Evolutionary conservation across 2,329 filamentous ascomycete species (phyloP).

Genomic region (Daldinia sp.): DNA sequence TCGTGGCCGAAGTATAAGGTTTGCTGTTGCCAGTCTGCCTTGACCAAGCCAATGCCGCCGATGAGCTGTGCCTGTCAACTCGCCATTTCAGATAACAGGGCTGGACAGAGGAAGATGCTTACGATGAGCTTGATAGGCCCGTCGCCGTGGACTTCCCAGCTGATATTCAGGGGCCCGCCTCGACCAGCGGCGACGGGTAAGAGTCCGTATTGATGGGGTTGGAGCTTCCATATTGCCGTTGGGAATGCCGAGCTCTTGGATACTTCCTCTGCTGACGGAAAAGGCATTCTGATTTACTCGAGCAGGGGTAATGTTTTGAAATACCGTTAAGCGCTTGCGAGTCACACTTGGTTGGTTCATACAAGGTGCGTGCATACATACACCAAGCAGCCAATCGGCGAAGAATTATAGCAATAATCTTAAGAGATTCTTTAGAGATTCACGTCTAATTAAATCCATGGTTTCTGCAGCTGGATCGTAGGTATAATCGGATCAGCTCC

Average conservation of each 20-base stretch:
- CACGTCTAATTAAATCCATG: neutral
- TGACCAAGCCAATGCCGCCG: slow-evolving; percentile 77
- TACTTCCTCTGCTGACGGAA: slow-evolving; percentile 41
- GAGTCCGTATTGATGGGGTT: slow-evolving; percentile 68
- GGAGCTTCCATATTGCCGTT: slow-evolving; percentile 72
- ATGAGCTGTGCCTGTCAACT: slow-evolving; percentile 65
- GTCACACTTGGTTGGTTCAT: neutral
- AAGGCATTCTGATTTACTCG: slow-evolving; percentile 14
- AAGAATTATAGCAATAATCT: neutral
- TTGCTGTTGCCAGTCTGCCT: slow-evolving; percentile 81
- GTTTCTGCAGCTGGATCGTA: neutral
- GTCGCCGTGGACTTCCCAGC: slow-evolving; percentile 81
- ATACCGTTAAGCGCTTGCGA: neutral
- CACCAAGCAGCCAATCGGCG: no score
- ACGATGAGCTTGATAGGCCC: slow-evolving; percentile 78
- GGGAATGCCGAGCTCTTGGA: slow-evolving; percentile 69
- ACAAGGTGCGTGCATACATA: neutral
- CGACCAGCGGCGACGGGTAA: slow-evolving; percentile 70
- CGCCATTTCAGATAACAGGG: neutral
- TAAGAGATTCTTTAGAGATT: no score
- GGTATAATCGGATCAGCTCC: neutral
- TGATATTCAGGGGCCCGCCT: slow-evolving; percentile 78
- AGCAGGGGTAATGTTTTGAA: neutral
- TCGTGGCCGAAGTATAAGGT: slow-evolving; percentile 83
- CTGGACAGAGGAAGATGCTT: slow-evolving; percentile 45